phyloP scores from a whole-genome alignment of 306 rosid genomes.

The Vigna hirtella region DNA sequence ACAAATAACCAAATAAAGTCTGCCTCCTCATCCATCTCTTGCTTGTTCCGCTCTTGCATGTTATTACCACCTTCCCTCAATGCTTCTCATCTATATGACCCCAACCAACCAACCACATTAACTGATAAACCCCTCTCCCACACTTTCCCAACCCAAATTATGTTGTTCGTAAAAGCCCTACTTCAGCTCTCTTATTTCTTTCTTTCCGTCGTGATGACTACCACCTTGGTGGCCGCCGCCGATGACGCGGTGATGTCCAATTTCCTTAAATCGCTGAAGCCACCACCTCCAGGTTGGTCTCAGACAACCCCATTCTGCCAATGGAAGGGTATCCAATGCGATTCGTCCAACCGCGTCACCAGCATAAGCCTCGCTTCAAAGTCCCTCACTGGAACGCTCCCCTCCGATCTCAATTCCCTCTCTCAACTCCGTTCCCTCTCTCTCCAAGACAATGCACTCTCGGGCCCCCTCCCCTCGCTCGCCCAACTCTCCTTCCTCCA shows the following conservation, averaged over 20 bases:
- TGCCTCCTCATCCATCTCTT: background rate
- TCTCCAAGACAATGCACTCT: slow-evolving; percentile 62
- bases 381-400: slow-evolving; percentile 72
- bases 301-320: slow-evolving; percentile 45
- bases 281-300: slow-evolving; percentile 65
- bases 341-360: slow-evolving; percentile 58
- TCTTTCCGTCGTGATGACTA: background rate
- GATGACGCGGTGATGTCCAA: slow-evolving; percentile 61
- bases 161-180: slow-evolving; percentile 58
- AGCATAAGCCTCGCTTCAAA: slow-evolving; percentile 52
- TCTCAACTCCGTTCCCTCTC: slow-evolving; percentile 59
- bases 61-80: background rate
- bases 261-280: slow-evolving; percentile 48
- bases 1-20: background rate
- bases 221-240: slow-evolving; percentile 52
- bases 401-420: slow-evolving; percentile 74
- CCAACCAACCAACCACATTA: slow-evolving; percentile 15
- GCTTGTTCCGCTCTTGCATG: background rate
- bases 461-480: slow-evolving; percentile 70
- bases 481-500: slow-evolving; percentile 67
- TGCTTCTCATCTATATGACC: background rate
- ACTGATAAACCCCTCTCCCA: background rate
- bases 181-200: slow-evolving; percentile 2
- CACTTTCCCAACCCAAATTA: slow-evolving; percentile 30
- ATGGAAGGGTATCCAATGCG: slow-evolving; percentile 73